Conservation (phyloP, 805 yeast species). For the Lipomyces sp. region DNA sequence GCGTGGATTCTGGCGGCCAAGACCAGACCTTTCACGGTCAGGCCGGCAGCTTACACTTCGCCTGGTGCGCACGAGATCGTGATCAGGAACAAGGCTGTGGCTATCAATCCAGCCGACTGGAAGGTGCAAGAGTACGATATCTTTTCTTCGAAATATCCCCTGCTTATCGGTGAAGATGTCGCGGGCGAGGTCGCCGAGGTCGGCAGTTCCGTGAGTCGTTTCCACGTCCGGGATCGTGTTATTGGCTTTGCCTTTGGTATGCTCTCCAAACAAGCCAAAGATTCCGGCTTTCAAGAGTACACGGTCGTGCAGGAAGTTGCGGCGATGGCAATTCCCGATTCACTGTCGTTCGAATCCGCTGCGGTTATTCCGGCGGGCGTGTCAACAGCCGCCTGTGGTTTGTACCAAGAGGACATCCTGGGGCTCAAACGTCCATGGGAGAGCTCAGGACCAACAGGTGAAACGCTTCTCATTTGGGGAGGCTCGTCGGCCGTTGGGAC, state of each 20-base stretch:
- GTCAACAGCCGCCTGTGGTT: conserved; percentile 27
- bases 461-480: conserved; percentile 52
- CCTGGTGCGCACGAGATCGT: conserved; percentile 21
- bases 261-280: neutral
- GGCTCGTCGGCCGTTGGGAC: conserved; percentile 65
- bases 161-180: neutral
- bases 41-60: conserved; percentile 7
- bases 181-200: conserved; percentile 31
- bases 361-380: conserved; percentile 29
- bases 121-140: conserved; percentile 8
- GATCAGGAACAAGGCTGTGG: conserved; percentile 26
- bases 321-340: conserved; percentile 27
- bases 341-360: conserved; percentile 24
- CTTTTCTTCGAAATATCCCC: neutral
- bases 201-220: conserved; percentile 27
- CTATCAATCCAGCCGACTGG: conserved; percentile 32
- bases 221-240: conserved; percentile 31
- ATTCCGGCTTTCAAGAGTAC: conserved; percentile 28
- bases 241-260: neutral
- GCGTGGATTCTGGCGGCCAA: neutral
- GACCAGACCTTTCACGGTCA: conserved; percentile 2
- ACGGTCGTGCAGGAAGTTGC: conserved; percentile 9
- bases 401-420: conserved; percentile 1
- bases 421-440: conserved; percentile 2
- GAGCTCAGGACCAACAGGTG: neutral